A percentile compares a stretch with the other conserved stretches of the same genome.
These are phyloP conservation scores for Elongisporangium prolatum DNA, from an alignment of 352 stramenopile species.

Conservation along the genomic window DNA sequence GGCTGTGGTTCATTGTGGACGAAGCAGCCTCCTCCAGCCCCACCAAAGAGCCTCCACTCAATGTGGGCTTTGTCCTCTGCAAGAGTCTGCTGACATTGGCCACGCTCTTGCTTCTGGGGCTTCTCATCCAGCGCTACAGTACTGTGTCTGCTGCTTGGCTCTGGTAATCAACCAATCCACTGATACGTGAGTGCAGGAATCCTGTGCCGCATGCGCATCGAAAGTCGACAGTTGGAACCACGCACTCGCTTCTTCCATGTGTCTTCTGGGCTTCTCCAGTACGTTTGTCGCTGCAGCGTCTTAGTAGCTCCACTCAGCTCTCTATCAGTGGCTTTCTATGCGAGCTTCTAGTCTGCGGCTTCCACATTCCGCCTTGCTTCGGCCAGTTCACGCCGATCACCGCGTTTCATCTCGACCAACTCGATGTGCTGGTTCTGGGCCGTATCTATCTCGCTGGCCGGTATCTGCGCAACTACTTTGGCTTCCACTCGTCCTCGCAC, in stretches of 20 bases:
- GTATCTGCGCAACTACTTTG: conserved; percentile 42
- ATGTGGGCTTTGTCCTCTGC: conserved; percentile 20
- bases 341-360: conserved; percentile 31
- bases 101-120: conserved; percentile 27
- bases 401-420: conserved; percentile 39
- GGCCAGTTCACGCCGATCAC: conserved; percentile 12
- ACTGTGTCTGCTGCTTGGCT: conserved; percentile 3
- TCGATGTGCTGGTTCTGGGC: conserved; percentile 43
- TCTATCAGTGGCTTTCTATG: conserved; percentile 39
- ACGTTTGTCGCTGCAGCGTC: too few relatives aligned
- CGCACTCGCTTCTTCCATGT: conserved; percentile 24
- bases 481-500: conserved; percentile 29
- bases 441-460: conserved; percentile 54
- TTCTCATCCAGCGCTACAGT: conserved; percentile 45
- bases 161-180: too few relatives aligned
- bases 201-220: conserved; percentile 33
- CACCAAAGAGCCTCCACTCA: conserved; percentile 9
- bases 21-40: conserved; percentile 2
- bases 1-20: conserved; percentile 35
- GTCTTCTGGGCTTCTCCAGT: conserved; percentile 36
- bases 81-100: conserved; percentile 34
- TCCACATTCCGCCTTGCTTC: conserved; percentile 35
- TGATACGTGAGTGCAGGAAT: too few relatives aligned
- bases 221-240: conserved; percentile 30
- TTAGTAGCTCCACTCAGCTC: too few relatives aligned